Evolutionary conservation across 495 filamentous ascomycete species (phyloP).

Genomic region (Podospora didyma): DNA sequence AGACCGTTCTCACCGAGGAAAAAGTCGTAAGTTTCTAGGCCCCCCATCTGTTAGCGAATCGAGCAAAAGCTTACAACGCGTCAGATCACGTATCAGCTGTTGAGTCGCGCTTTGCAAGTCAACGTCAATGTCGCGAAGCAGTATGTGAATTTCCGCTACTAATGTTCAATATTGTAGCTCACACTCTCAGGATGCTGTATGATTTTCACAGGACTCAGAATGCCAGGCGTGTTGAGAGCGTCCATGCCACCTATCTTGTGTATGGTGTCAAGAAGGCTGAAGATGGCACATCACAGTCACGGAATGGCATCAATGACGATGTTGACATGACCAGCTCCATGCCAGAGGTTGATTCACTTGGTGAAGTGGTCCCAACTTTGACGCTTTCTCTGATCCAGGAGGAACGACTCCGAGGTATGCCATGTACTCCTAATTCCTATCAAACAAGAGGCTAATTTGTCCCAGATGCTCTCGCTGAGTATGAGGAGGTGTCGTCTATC

Average conservation of each 20-base stretch:
- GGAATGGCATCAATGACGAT: slow-evolving; percentile 57
- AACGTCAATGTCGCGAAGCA: slow-evolving; percentile 61
- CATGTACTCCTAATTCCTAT: slow-evolving; percentile 11
- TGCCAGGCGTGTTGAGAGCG: slow-evolving; percentile 62
- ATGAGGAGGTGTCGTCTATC: slow-evolving; percentile 66
- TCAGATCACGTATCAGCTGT: slow-evolving; percentile 78
- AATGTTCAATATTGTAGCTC: background rate
- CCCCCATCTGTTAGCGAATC: background rate
- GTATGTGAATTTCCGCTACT: slow-evolving; percentile 8
- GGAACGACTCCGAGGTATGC: slow-evolving; percentile 68
- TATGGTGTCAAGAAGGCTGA: slow-evolving; percentile 52
- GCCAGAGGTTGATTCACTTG: slow-evolving; percentile 47
- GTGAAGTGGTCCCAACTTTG: slow-evolving; percentile 42
- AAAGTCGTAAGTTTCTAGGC: slow-evolving; percentile 54
- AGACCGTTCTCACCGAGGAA: slow-evolving; percentile 71
- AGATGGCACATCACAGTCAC: slow-evolving; percentile 23
- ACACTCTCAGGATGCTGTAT: slow-evolving; percentile 69
- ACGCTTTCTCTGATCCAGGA: slow-evolving; percentile 73
- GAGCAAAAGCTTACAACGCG: slow-evolving; percentile 1
- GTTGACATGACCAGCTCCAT: slow-evolving; percentile 70
- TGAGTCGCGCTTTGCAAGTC: slow-evolving; percentile 75
- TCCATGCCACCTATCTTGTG: slow-evolving; percentile 87
- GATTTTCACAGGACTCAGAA: slow-evolving; percentile 84
- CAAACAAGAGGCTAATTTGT: slow-evolving; percentile 10
- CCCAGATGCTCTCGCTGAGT: slow-evolving; percentile 63